Conservation (phyloP, 306 rosid species). For the Myrica gale region DNA sequence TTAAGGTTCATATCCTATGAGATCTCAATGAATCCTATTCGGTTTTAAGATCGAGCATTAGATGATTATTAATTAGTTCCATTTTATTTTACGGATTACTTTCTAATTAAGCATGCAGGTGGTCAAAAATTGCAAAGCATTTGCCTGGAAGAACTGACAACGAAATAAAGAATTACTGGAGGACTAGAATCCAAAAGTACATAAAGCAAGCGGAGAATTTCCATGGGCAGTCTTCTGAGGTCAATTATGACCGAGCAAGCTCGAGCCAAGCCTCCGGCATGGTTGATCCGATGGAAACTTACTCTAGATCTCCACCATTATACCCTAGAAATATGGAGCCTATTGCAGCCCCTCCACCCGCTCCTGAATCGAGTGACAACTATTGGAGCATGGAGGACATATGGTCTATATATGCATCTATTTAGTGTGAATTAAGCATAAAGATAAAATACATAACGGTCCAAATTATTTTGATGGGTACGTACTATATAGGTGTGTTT, state of each 20-base stretch:
- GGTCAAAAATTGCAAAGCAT: conserved; percentile 97
- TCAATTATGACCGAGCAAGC: conserved; percentile 32
- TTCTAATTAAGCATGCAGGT: conserved; percentile 60
- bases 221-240: conserved; percentile 45
- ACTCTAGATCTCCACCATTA: conserved; percentile 27
- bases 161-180: conserved; percentile 95
- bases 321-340: conserved; percentile 38
- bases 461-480: neutral
- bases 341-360: conserved; percentile 28
- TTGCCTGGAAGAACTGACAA: conserved; percentile 95
- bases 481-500: no score
- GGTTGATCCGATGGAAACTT: conserved; percentile 47
- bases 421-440: conserved; percentile 50
- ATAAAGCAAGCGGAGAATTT: conserved; percentile 67
- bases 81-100: conserved; percentile 12
- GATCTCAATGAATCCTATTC: no score
- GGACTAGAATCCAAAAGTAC: conserved; percentile 93
- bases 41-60: no score
- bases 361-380: conserved; percentile 36
- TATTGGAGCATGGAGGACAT: conserved; percentile 92
- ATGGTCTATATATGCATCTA: conserved; percentile 78
- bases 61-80: no score
- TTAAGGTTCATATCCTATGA: no score
- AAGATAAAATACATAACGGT: neutral
- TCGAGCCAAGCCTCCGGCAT: conserved; percentile 40